Evolutionary conservation across 208 protist species (phyloP).

Genomic region (Leishmania aethiopica): DNA sequence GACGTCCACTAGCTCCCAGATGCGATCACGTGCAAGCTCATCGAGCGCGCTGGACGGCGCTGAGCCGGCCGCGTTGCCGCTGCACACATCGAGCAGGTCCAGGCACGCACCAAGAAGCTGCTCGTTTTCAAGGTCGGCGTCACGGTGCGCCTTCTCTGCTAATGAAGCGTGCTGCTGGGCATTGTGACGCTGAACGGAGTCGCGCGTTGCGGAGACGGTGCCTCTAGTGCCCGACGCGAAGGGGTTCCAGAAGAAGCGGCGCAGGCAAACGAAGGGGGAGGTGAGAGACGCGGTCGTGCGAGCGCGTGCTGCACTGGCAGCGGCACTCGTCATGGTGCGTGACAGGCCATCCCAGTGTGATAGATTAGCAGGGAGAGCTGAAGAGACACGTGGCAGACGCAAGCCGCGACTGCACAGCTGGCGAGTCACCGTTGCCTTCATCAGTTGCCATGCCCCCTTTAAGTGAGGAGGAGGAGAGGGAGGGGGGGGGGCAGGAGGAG

Average conservation of each 20-base stretch:
- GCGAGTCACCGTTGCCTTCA: neutral
- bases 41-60: conserved; percentile 7
- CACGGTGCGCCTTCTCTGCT: conserved; percentile 42
- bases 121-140: conserved; percentile 63
- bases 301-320: neutral
- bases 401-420: neutral
- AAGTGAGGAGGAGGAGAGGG: neutral
- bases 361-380: neutral
- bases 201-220: neutral
- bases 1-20: conserved; percentile 47
- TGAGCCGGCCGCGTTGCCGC: conserved; percentile 21
- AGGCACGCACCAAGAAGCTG: conserved; percentile 73
- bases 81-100: conserved; percentile 66
- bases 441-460: neutral
- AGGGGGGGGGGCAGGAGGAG: neutral
- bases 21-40: conserved; percentile 2
- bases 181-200: conserved; percentile 13
- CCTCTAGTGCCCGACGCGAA: conserved; percentile 25
- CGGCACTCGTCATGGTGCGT: neutral
- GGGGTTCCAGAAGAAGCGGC: conserved; percentile 51
- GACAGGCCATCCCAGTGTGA: neutral
- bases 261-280: conserved; percentile 4
- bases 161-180: conserved; percentile 43
- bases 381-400: neutral
- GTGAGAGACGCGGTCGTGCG: neutral